These are phyloP conservation scores for Phytophthora sp. DNA, from an alignment of 352 stramenopile genomes.

Conservation along the genomic window DNA sequence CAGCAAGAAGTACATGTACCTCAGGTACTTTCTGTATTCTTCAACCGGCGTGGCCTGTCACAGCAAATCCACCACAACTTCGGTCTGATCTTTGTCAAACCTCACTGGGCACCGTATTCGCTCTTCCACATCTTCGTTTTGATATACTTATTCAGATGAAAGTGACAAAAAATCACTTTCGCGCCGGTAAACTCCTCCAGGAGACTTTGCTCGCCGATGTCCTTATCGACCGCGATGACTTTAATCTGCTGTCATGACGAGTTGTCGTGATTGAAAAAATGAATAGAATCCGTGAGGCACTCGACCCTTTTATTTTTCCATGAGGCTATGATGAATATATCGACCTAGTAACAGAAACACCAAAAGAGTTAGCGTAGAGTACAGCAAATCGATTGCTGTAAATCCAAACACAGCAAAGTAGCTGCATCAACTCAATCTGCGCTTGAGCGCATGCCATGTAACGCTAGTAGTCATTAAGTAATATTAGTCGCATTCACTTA, in stretches of 20 bases:
- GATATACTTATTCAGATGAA: conserved; percentile 5
- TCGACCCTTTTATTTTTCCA: neutral
- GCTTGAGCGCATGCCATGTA: too few species aligned
- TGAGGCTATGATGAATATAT: neutral
- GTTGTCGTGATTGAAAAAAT: neutral
- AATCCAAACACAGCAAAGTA: too few species aligned
- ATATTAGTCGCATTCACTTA: too few species aligned
- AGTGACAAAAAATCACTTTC: conserved; percentile 1
- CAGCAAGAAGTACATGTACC: neutral
- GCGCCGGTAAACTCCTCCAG: neutral
- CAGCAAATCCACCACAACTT: neutral
- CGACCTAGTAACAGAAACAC: too few species aligned
- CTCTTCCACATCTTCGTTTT: neutral
- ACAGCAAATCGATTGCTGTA: too few species aligned
- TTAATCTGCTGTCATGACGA: neutral
- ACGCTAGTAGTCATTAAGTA: too few species aligned
- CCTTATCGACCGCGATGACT: neutral
- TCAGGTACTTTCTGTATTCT: neutral
- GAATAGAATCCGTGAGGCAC: neutral
- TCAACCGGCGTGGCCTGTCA: neutral
- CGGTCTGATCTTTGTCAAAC: neutral
- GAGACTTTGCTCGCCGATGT: neutral
- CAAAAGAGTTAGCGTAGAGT: too few species aligned
- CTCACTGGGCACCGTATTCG: neutral
- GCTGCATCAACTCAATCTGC: too few species aligned